Evolutionary conservation across 306 rosid genomes (phyloP).

Genomic region (Lablab purpureus): DNA sequence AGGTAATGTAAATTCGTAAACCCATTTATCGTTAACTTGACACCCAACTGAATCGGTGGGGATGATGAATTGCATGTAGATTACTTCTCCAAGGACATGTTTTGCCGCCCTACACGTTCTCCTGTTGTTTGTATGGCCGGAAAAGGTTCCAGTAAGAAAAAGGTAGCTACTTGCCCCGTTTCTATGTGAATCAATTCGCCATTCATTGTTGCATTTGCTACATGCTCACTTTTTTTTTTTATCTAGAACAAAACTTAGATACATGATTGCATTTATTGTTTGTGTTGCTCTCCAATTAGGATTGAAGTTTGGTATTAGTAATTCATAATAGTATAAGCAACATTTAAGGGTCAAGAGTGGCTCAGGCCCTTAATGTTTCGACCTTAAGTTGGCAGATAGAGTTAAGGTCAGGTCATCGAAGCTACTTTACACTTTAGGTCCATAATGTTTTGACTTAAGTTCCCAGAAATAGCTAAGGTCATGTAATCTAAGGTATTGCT

Average conservation of each 20-base stretch:
- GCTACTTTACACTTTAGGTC: no score
- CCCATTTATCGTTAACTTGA: neutral
- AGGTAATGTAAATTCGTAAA: neutral
- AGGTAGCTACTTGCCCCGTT: neutral
- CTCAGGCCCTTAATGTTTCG: no score
- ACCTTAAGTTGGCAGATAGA: no score
- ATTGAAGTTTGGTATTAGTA: no score
- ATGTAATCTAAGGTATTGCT: no score
- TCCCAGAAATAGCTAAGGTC: no score
- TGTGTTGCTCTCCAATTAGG: no score
- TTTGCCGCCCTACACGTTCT: neutral
- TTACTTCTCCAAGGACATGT: slow-evolving; percentile 16
- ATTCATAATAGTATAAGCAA: no score
- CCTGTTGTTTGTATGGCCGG: slow-evolving; percentile 37
- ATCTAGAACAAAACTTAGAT: neutral
- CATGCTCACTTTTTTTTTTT: neutral
- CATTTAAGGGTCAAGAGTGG: no score
- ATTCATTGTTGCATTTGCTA: slow-evolving; percentile 9
- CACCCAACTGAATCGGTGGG: neutral
- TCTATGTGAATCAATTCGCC: neutral
- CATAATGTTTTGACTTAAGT: no score
- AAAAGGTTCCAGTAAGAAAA: neutral
- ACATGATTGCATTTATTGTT: no score
- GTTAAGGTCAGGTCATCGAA: no score
- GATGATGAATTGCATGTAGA: neutral